A percentile compares a stretch with the other conserved stretches of the same genome.
Conservation (phyloP, 1,139 yeast genomes). For the Arxiozyma bovina region DNA sequence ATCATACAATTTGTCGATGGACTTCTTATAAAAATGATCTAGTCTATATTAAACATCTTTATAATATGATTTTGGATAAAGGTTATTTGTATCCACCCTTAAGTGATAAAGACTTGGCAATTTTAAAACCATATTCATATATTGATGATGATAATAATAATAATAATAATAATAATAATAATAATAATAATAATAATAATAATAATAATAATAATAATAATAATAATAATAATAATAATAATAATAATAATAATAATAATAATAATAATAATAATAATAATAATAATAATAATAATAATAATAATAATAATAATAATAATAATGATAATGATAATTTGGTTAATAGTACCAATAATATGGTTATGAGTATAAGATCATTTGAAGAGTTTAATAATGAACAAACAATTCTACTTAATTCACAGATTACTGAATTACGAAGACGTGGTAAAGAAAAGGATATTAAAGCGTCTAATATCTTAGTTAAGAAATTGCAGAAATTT, state of each 20-base stretch:
- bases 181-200: constrained; percentile 22
- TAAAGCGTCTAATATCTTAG: constrained; percentile 85
- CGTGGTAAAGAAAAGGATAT: constrained; percentile 91
- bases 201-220: too few relatives aligned
- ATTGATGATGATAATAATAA: constrained; percentile 10
- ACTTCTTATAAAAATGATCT: constrained; percentile 83
- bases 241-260: too few relatives aligned
- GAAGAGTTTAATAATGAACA: constrained; percentile 88
- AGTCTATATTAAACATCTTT: constrained; percentile 91
- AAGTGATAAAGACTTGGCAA: constrained; percentile 82
- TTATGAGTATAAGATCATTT: constrained; percentile 51
- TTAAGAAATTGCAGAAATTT: constrained; percentile 48
- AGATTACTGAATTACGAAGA: constrained; percentile 85
- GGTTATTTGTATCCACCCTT: constrained; percentile 87
- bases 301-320: too few relatives aligned
- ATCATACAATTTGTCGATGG: constrained; percentile 83
- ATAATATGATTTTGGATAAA: constrained; percentile 71
- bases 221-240: constrained; percentile 23
- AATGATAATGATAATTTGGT: too few relatives aligned
- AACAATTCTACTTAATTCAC: constrained; percentile 85
- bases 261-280: constrained; percentile 23
- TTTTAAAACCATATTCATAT: constrained; percentile 76
- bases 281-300: too few relatives aligned
- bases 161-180: too few relatives aligned
- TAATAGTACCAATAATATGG: background rate